Conservation (phyloP, 1,139 yeast species). For the Taphrina communis region DNA sequence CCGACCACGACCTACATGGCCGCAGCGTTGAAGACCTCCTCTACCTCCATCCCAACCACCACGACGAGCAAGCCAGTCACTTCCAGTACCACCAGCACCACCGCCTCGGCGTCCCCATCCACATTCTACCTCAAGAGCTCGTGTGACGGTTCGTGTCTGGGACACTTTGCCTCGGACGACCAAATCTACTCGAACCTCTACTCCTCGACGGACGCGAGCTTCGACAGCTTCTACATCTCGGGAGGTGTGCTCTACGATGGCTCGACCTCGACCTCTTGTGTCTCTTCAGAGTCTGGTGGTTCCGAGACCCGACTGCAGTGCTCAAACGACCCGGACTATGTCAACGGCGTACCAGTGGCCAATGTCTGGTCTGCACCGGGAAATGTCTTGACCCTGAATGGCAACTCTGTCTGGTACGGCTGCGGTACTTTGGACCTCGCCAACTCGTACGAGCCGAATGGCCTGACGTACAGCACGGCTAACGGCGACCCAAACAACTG, state of each 20-base stretch:
- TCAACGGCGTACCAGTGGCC: slow-evolving; percentile 18
- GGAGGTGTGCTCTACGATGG: slow-evolving; percentile 7
- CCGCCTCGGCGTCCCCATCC: neutral
- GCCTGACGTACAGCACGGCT: slow-evolving; percentile 25
- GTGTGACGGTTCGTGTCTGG: slow-evolving; percentile 26
- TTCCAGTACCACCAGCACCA: neutral
- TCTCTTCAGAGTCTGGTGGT: slow-evolving; percentile 25
- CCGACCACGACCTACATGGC: too few relatives aligned
- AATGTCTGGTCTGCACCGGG: neutral
- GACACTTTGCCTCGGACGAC: slow-evolving; percentile 29
- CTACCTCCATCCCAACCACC: neutral
- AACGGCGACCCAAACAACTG: slow-evolving; percentile 25
- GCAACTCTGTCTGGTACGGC: slow-evolving; percentile 16
- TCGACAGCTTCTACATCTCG: slow-evolving; percentile 20
- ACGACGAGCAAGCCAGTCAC: slow-evolving; percentile 8
- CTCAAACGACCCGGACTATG: slow-evolving; percentile 22
- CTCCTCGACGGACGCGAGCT: slow-evolving; percentile 13
- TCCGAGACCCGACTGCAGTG: slow-evolving; percentile 22
- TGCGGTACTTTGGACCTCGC: slow-evolving; percentile 20
- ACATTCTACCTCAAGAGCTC: slow-evolving; percentile 27
- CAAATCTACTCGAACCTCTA: slow-evolving; percentile 31
- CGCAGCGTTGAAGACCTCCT: neutral
- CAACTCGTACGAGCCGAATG: slow-evolving; percentile 24
- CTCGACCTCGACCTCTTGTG: slow-evolving; percentile 16
- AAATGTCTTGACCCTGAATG: slow-evolving; percentile 1